Conservation (phyloP, 345 rosid species). For the Nephelium lappaceum region DNA sequence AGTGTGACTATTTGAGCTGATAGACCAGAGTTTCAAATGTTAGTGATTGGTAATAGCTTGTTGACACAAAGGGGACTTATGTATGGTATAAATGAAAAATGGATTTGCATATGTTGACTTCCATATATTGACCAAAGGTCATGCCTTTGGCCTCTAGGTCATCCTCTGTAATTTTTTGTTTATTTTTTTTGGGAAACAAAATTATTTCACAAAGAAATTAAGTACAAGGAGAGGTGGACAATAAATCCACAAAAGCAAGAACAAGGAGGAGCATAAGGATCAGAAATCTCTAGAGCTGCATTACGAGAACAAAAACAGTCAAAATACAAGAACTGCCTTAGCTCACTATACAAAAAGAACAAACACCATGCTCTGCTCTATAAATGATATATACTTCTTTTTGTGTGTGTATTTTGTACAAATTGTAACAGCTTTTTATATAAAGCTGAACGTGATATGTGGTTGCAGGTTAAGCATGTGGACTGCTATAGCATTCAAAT, state of each 20-base stretch:
- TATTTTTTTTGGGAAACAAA: too few species aligned
- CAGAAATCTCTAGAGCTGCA: too few species aligned
- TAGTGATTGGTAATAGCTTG: neutral
- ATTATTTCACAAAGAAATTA: too few species aligned
- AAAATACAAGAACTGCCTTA: too few species aligned
- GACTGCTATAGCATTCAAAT: conserved; percentile 74
- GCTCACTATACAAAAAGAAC: too few species aligned
- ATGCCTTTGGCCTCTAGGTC: neutral
- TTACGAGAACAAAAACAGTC: too few species aligned
- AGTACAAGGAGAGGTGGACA: too few species aligned
- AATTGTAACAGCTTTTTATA: neutral
- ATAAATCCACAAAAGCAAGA: too few species aligned
- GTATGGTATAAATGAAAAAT: neutral
- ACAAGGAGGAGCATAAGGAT: too few species aligned
- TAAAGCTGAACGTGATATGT: neutral
- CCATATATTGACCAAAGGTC: neutral
- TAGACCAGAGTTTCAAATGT: neutral
- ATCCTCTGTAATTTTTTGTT: neutral
- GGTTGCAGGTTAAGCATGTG: conserved; percentile 75
- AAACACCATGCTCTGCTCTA: too few species aligned
- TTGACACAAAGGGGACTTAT: neutral
- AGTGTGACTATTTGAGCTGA: neutral
- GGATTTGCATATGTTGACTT: neutral
- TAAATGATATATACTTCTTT: neutral
- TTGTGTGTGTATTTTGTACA: neutral